Evolutionary conservation across 2,329 filamentous ascomycete genomes (phyloP).

Genomic region (Ophiobolus disseminans): DNA sequence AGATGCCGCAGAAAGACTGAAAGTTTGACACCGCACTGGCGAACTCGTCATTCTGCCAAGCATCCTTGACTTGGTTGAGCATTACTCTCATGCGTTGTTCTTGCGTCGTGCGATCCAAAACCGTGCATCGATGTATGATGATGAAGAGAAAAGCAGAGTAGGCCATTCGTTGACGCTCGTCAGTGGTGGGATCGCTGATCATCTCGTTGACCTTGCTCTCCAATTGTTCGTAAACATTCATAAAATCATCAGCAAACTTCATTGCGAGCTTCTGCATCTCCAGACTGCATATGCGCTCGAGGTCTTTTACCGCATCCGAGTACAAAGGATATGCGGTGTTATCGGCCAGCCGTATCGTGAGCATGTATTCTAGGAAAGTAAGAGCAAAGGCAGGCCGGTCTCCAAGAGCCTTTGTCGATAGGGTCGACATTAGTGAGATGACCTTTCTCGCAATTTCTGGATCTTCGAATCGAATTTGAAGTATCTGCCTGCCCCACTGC

Average conservation of each 20-base stretch:
- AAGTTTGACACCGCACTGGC: constrained; percentile 76
- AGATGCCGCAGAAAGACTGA: constrained; percentile 76
- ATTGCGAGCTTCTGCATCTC: constrained; percentile 88
- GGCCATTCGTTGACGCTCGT: constrained; percentile 83
- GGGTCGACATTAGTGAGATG: constrained; percentile 81
- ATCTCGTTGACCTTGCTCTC: constrained; percentile 84
- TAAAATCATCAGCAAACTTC: constrained; percentile 88
- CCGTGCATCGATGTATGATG: constrained; percentile 84
- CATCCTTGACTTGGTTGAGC: constrained; percentile 78
- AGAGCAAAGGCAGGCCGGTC: constrained; percentile 82
- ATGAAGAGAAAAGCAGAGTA: constrained; percentile 93
- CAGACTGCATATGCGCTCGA: constrained; percentile 83
- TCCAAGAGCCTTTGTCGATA: constrained; percentile 81
- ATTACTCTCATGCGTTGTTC: constrained; percentile 77
- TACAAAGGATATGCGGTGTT: constrained; percentile 75
- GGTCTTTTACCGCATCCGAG: constrained; percentile 86
- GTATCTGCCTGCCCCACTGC: constrained; percentile 74
- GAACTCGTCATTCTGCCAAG: constrained; percentile 78
- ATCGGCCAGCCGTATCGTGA: constrained; percentile 80
- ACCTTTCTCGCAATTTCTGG: constrained; percentile 83
- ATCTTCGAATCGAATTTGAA: constrained; percentile 78
- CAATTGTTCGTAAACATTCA: constrained; percentile 86
- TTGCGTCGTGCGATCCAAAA: constrained; percentile 74
- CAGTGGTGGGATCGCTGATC: constrained; percentile 72
- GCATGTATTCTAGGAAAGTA: constrained; percentile 87